Percentiles rank a stretch among this genome's conserved stretches.
Conservation (phyloP, 176 grass and related monocot genomes). For the Stipa capillata region DNA sequence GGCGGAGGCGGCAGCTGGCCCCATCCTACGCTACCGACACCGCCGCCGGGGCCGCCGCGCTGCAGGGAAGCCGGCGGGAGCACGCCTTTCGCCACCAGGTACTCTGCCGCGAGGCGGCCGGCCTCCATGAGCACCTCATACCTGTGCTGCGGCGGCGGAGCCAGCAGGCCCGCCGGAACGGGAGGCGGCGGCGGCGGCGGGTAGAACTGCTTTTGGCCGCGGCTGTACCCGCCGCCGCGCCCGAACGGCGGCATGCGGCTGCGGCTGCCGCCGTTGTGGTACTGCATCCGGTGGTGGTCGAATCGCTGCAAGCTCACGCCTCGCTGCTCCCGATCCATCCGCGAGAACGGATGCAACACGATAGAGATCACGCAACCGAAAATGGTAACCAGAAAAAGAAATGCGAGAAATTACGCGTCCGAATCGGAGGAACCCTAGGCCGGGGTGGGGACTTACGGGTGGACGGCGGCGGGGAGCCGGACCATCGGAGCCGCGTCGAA, state of each 20-base stretch:
- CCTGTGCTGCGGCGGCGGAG: constrained; percentile 22
- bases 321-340: constrained; percentile 18
- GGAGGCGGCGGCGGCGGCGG: neutral
- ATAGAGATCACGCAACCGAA: neutral
- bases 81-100: constrained; percentile 73
- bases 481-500: constrained; percentile 20
- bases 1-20: constrained; percentile 14
- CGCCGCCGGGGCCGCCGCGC: constrained; percentile 6
- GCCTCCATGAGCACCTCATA: constrained; percentile 83
- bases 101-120: constrained; percentile 86
- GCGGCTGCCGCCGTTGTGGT: constrained; percentile 33
- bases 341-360: constrained; percentile 15
- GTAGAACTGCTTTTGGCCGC: constrained; percentile 41
- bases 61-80: constrained; percentile 53
- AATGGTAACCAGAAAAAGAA: neutral
- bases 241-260: constrained; percentile 32
- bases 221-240: constrained; percentile 23
- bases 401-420: neutral
- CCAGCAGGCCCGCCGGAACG: neutral
- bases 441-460: neutral
- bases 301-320: constrained; percentile 27
- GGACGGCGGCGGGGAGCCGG: neutral
- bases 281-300: constrained; percentile 18
- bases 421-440: neutral
- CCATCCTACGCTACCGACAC: neutral